Evolutionary conservation across 352 stramenopile species (phyloP).

Genomic region (Peronosclerospora sorghi): DNA sequence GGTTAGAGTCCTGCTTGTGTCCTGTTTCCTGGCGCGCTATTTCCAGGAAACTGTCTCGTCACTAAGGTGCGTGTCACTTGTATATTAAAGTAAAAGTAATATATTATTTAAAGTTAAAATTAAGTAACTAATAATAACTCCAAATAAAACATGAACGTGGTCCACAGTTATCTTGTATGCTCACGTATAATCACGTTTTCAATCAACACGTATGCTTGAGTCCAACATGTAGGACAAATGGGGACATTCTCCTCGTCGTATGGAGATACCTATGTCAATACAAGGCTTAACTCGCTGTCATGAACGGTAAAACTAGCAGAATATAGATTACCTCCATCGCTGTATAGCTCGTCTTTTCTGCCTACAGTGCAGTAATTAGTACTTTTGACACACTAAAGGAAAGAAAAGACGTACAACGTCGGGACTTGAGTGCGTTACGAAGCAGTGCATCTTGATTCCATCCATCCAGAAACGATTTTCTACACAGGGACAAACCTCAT

Average conservation of each 20-base stretch:
- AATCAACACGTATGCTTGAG: too few species aligned
- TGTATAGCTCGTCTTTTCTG: constrained; percentile 32
- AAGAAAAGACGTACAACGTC: constrained; percentile 26
- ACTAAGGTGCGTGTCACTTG: too few species aligned
- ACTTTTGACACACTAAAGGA: too few species aligned
- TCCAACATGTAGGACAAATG: constrained; percentile 12
- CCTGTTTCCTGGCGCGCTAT: too few species aligned
- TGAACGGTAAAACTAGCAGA: neutral
- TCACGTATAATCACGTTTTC: too few species aligned
- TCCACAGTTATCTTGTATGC: too few species aligned
- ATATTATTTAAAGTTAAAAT: too few species aligned
- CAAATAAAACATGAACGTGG: too few species aligned
- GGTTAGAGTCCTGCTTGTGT: too few species aligned
- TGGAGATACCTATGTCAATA: constrained; percentile 14
- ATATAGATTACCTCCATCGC: constrained; percentile 31
- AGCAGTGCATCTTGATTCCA: constrained; percentile 82
- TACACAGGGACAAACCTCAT: constrained; percentile 42
- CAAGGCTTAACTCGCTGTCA: neutral
- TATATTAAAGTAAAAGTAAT: too few species aligned
- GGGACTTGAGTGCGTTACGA: constrained; percentile 49
- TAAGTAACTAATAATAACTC: too few species aligned
- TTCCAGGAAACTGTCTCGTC: too few species aligned
- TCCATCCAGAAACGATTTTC: constrained; percentile 83
- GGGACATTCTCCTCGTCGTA: constrained; percentile 14
- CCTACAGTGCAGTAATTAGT: constrained; percentile 17